phyloP scores from a whole-genome alignment of 257 asterid genomes.

The Solanum megistacrolobum region DNA sequence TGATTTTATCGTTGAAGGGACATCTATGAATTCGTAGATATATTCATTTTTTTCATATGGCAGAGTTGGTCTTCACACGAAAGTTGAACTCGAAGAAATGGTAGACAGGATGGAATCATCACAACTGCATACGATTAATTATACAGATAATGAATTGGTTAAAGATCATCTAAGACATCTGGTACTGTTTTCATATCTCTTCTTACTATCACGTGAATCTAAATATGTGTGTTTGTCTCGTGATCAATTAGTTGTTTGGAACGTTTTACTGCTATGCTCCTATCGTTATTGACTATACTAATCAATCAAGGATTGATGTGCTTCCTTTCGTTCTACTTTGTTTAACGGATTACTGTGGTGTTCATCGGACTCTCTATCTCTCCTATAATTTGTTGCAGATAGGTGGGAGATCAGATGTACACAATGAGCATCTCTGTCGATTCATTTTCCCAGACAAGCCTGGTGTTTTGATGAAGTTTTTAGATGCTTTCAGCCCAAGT shows the following conservation, averaged over 20 bases:
- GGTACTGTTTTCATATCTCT: conserved; percentile 28
- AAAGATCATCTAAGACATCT: conserved; percentile 84
- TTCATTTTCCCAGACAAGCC: conserved; percentile 83
- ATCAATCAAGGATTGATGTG: neutral
- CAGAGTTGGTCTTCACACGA: conserved; percentile 79
- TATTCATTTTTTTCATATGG: neutral
- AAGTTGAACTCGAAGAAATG: conserved; percentile 68
- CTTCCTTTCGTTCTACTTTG: neutral
- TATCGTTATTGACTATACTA: neutral
- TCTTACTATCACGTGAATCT: neutral
- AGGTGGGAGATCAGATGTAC: conserved; percentile 76
- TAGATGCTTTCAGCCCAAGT: conserved; percentile 84
- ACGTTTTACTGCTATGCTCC: neutral
- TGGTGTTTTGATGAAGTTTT: conserved; percentile 74
- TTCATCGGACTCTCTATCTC: neutral
- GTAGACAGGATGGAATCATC: conserved; percentile 42
- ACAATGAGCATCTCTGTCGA: conserved; percentile 78
- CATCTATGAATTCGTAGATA: neutral
- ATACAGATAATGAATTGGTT: conserved; percentile 76
- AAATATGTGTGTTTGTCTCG: neutral
- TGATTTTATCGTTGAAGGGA: neutral
- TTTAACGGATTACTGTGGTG: neutral
- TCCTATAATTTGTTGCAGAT: conserved; percentile 34
- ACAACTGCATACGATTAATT: conserved; percentile 51
- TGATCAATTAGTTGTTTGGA: too few relatives aligned